Evolutionary conservation across 2,329 filamentous ascomycete genomes (phyloP).

Genomic region (Cladophialophora exuberans): DNA sequence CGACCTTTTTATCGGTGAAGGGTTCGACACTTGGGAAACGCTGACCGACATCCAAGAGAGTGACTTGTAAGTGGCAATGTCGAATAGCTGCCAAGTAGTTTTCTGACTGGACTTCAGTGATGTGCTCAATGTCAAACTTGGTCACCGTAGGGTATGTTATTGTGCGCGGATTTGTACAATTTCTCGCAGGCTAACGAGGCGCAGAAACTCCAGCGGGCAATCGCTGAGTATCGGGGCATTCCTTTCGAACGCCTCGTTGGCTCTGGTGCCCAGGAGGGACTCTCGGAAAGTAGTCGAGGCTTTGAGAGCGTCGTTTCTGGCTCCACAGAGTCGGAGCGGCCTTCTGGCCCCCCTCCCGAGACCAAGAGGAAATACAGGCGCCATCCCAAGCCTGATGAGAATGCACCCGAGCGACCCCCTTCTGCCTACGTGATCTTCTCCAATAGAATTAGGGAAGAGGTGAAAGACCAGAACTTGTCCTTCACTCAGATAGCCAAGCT

Average conservation of each 20-base stretch:
- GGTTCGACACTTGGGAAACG: conserved; percentile 83
- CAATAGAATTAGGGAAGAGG: conserved; percentile 72
- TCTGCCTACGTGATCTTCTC: conserved; percentile 87
- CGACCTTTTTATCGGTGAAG: conserved; percentile 72
- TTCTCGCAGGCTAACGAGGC: conserved; percentile 12
- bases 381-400: conserved; percentile 67
- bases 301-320: conserved; percentile 37
- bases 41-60: conserved; percentile 83
- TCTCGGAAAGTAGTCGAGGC: conserved; percentile 42
- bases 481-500: conserved; percentile 85
- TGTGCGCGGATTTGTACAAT: not conserved
- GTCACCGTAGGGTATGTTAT: conserved; percentile 73
- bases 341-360: conserved; percentile 18
- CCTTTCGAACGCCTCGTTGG: conserved; percentile 50
- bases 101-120: conserved; percentile 55
- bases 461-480: conserved; percentile 74
- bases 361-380: conserved; percentile 36
- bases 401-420: conserved; percentile 77
- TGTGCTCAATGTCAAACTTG: conserved; percentile 75
- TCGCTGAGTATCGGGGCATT: conserved; percentile 72
- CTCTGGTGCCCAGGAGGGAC: conserved; percentile 40
- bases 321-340: conserved; percentile 16
- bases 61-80: conserved; percentile 64
- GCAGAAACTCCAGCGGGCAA: conserved; percentile 80
- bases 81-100: not conserved